Base-by-base conservation (phyloP, 2,329 filamentous ascomycete genomes). In the Neofusicoccum sp. region DNA sequence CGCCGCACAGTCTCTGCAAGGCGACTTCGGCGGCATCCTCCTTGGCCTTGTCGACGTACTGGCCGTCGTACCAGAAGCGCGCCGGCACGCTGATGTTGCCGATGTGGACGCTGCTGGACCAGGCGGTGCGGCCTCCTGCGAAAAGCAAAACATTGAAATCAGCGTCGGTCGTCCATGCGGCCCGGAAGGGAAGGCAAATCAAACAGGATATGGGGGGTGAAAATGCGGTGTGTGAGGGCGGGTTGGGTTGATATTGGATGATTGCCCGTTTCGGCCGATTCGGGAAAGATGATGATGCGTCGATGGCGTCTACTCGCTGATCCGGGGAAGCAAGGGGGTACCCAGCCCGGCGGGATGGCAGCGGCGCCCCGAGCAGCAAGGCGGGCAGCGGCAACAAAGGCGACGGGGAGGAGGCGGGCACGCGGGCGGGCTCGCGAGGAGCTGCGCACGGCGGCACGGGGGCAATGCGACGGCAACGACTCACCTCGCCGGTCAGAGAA, bases 401-500 rank as follows among this genome's bases (percentile, higher is more conserved):
- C 14, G 43, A 36, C 16, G 44, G 44, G 43, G 12, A 31, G 24
- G 26, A 12, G 41, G 43, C 16, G 24, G 14, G 20, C 12, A 53
- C 9, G 44, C 20, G 8, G 53, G 28, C 53, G 8, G 38, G 38
- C 20, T 20, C 11, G 26, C 12, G 40, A 44, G 26, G 48, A 30
- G 48, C 26, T 26, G 44, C 26, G 26, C 20, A 3, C 16, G 20
- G 6, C 6, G 20, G 41, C 20, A 20, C 7, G 41, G 41, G 16
- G 41, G 36, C 36, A 44, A 44, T 26, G 41, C 49, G 49, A 30
- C 16, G 26, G 20, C 7, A 7, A 30, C 44, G 28, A 53, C 65
- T 58, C 65, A 75, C 73, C 73, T 64, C 73, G 65, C 56, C 72
- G 72, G 62, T 76, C 73, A 58, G 72, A 75, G 3, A 75, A 65